phyloP scores from a whole-genome alignment of 2,329 filamentous ascomycete genomes.

The Paecilomyces dactylethromorphus region DNA sequence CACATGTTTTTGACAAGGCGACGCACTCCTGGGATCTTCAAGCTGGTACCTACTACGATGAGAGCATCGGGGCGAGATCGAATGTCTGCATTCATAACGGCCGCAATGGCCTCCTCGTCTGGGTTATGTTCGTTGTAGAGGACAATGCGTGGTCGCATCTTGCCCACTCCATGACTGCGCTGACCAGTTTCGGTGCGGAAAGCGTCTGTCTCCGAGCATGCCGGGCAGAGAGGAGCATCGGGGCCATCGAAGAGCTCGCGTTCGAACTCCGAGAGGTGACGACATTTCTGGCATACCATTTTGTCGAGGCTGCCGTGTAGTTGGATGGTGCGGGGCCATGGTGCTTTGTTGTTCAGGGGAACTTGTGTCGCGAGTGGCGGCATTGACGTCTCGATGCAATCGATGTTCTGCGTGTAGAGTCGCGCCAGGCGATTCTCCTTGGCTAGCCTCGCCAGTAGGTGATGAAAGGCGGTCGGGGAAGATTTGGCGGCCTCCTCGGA shows the following conservation, averaged over 20 bases:
- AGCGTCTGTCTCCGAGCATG: constrained; percentile 67
- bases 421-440: constrained; percentile 80
- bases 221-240: constrained; percentile 69
- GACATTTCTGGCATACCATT: constrained; percentile 96
- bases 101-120: constrained; percentile 91
- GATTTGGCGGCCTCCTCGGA: constrained; percentile 71
- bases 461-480: constrained; percentile 81
- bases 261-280: constrained; percentile 68
- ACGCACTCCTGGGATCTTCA: constrained; percentile 90
- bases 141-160: constrained; percentile 85
- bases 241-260: constrained; percentile 75
- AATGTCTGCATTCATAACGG: constrained; percentile 79
- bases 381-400: constrained; percentile 84
- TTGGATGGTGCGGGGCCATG: constrained; percentile 91
- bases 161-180: constrained; percentile 86
- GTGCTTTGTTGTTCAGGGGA: constrained; percentile 74
- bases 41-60: constrained; percentile 87
- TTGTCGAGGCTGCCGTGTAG: constrained; percentile 89
- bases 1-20: constrained; percentile 89
- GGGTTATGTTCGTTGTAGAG: constrained; percentile 97
- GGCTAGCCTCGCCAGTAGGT: constrained; percentile 83
- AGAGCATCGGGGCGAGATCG: constrained; percentile 82
- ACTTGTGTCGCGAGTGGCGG: constrained; percentile 72
- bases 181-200: constrained; percentile 75
- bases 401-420: constrained; percentile 94